Evolutionary conservation across 202 grass and related monocot genomes (phyloP), one percentile per base, ranked within the genome.

Genomic region (Setaria italica): DNA sequence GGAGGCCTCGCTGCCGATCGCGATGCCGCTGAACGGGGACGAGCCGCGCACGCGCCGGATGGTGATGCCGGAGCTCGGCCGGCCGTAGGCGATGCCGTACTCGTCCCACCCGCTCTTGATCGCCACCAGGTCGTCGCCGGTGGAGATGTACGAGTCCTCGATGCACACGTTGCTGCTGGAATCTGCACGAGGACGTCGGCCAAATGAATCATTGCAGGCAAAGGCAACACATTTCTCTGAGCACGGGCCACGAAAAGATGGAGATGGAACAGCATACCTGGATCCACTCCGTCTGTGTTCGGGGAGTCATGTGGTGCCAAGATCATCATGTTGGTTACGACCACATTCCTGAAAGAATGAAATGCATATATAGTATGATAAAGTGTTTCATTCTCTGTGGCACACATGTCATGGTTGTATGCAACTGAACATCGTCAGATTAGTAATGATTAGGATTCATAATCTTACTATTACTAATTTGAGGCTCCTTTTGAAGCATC

Each of bases 61-160:
- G 19, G 89, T 97, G 78, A 94, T 90, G 77, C 75, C 87, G 1
- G 70, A 77, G 85, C 94, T 97, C 0, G 94, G 90, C 2, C 86
- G 90, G 0, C 85, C 85, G 62, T 90, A 97, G 33, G 90, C 77
- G 82, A 97, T 94, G 6, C 94, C 94, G 35, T 97, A 97, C 89
- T 97, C 94, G 71, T 97, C 94, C 94, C 94, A 97, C 2, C 94
- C 94, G 50, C 94, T 97, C 89, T 97, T 97, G 69, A 97, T 85
- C 16, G 91, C 87, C 13, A 97, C 81, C 6, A 89, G 11, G 49
- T 94, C 94, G 63, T 97, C 94, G 11, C 94, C 94, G 0, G 94
- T 97, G 9, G 94, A 94, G 1, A 97, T 97, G 83, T 89, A 90
- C 9, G 90, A 78, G 76, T 97, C 94, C 85, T 97, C 94, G 15